Evolutionary conservation across 768 basidiomycete genomes (phyloP).

Genomic region (Hericium erinaceus): DNA sequence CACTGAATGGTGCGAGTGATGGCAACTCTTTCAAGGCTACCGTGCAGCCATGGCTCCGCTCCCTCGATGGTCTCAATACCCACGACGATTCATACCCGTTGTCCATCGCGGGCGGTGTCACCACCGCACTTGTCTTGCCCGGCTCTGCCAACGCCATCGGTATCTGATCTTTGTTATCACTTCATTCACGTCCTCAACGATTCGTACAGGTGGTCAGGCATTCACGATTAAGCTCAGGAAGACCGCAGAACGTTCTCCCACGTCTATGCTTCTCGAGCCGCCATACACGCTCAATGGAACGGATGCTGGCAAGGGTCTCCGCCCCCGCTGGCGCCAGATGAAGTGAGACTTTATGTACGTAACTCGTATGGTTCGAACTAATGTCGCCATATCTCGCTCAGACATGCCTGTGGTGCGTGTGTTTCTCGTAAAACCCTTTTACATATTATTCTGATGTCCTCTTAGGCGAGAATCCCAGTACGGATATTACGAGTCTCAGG

Average conservation of each 20-base stretch:
- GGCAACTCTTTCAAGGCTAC: conserved; percentile 30
- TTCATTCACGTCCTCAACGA: not conserved
- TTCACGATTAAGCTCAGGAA: conserved; percentile 68
- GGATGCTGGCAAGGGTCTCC: conserved; percentile 21
- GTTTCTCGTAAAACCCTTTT: not conserved
- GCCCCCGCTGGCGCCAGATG: conserved; percentile 54
- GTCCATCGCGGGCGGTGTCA: conserved; percentile 73
- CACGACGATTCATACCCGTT: conserved; percentile 65
- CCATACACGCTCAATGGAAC: conserved; percentile 45
- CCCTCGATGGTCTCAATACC: conserved; percentile 73
- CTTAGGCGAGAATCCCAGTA: conserved; percentile 51
- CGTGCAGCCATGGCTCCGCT: conserved; percentile 66
- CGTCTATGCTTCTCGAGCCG: conserved; percentile 64
- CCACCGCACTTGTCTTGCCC: conserved; percentile 67
- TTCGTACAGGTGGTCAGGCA: conserved; percentile 55
- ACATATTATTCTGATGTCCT: not conserved
- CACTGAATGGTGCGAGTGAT: conserved; percentile 26
- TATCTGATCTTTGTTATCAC: conserved; percentile 20
- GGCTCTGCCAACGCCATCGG: conserved; percentile 63
- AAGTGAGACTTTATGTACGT: conserved; percentile 35
- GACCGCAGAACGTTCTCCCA: conserved; percentile 61
- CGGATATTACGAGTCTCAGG: not conserved
- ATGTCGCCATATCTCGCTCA: conserved; percentile 15
- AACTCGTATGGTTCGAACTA: conserved; percentile 2
- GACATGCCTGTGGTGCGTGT: conserved; percentile 50